These are phyloP conservation scores for Nicotiana obtusifolia DNA, from an alignment of 257 asterid genomes.

Conservation along the genomic window DNA sequence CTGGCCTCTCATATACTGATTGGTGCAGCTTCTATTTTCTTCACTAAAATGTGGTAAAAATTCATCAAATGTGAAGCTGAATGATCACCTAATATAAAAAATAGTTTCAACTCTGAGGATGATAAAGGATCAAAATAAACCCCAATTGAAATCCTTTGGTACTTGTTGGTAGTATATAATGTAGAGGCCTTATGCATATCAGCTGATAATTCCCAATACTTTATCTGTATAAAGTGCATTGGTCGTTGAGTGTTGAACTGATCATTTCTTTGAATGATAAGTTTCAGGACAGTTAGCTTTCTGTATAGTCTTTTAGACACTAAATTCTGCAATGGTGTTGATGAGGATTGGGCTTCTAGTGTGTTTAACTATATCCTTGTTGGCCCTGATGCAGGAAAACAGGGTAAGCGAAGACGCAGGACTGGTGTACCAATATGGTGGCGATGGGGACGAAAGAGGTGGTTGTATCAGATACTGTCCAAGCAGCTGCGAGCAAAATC, in stretches of 20 bases:
- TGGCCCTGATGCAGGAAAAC: conserved; percentile 42
- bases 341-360: neutral
- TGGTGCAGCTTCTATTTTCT: neutral
- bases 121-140: neutral
- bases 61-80: neutral
- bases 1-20: neutral
- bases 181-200: neutral
- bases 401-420: conserved; percentile 36
- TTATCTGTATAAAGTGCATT: neutral
- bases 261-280: neutral
- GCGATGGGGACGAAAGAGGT: conserved; percentile 65
- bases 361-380: neutral
- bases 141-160: neutral
- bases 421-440: conserved; percentile 60
- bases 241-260: neutral
- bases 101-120: neutral
- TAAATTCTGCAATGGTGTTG: neutral
- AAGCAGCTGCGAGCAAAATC: conserved; percentile 35
- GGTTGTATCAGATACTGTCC: conserved; percentile 42
- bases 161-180: neutral
- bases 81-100: neutral
- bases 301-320: neutral
- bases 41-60: neutral
- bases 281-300: neutral
- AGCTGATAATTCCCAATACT: neutral